Percentiles rank a stretch among this genome's conserved stretches.
These are phyloP conservation scores for Rugonectria rugulosa DNA, from an alignment of 2,329 filamentous ascomycete species.

Conservation along the genomic window DNA sequence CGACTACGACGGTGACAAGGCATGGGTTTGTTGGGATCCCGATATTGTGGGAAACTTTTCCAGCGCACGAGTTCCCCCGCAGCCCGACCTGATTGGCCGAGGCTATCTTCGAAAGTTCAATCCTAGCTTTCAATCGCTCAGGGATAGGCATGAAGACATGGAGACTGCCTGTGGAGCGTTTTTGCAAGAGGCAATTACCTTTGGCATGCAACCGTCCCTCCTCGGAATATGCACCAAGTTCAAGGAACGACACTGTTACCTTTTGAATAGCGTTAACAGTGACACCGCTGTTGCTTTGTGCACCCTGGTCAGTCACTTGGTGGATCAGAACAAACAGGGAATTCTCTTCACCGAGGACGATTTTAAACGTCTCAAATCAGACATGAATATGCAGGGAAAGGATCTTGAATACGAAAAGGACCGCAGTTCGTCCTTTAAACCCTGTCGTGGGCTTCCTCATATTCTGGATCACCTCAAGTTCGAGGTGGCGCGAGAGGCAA, in stretches of 20 bases:
- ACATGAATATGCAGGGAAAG: conserved; percentile 34
- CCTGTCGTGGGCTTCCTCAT: conserved; percentile 47
- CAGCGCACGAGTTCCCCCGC: conserved; percentile 55
- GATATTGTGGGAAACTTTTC: conserved; percentile 70
- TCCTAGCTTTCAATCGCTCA: conserved; percentile 55
- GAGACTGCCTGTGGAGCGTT: conserved; percentile 50
- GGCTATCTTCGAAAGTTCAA: conserved; percentile 60
- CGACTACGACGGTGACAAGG: conserved; percentile 82
- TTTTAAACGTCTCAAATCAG: conserved; percentile 17
- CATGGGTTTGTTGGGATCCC: conserved; percentile 80
- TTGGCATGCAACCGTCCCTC: conserved; percentile 63
- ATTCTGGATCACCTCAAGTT: conserved; percentile 72
- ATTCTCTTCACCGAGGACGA: conserved; percentile 52
- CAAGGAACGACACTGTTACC: conserved; percentile 70
- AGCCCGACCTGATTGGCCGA: conserved; percentile 52
- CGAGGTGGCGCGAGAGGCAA: conserved; percentile 52
- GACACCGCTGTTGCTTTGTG: conserved; percentile 57
- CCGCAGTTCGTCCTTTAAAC: conserved; percentile 32
- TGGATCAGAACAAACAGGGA: conserved; percentile 66
- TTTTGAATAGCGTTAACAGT: conserved; percentile 57
- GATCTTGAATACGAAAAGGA: conserved; percentile 56
- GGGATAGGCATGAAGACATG: conserved; percentile 40
- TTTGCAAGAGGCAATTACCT: conserved; percentile 61
- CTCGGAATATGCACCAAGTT: conserved; percentile 71
- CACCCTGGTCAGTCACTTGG: conserved; percentile 59